These are phyloP conservation scores for Aspergillus piperis DNA, from an alignment of 2,329 filamentous ascomycete genomes.

Conservation along the genomic window DNA sequence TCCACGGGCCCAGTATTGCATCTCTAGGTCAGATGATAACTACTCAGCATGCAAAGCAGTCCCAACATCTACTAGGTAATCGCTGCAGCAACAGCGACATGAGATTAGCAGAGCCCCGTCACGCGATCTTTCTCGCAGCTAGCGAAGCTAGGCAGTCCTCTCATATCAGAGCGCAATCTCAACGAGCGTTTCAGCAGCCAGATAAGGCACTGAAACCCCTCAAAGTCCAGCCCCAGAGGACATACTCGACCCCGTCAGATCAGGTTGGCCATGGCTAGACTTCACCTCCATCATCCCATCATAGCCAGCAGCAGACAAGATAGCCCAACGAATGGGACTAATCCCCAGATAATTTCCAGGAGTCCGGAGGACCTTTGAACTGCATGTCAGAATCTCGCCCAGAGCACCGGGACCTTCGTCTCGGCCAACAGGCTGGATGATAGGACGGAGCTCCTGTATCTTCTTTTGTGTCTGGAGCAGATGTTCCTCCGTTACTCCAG, in stretches of 20 bases:
- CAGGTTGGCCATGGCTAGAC: conserved; percentile 14
- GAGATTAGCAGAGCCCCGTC: too few species aligned
- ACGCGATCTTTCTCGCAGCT: too few species aligned
- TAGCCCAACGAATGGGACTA: conserved; percentile 63
- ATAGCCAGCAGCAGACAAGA: conserved; percentile 63
- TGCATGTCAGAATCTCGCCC: conserved; percentile 63
- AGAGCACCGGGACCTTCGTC: conserved; percentile 46
- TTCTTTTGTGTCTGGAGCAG: conserved; percentile 41
- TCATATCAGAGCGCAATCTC: too few species aligned
- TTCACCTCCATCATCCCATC: conserved; percentile 42
- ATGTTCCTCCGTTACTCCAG: conserved; percentile 29
- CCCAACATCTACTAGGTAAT: too few species aligned
- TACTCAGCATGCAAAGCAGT: too few species aligned
- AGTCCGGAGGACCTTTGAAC: conserved; percentile 52
- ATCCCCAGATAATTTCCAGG: conserved; percentile 58
- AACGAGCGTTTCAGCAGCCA: background rate
- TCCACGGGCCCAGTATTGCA: background rate
- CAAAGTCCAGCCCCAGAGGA: background rate
- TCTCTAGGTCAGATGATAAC: too few species aligned
- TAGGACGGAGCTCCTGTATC: conserved; percentile 42
- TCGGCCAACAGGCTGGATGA: conserved; percentile 48
- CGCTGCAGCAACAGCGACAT: too few species aligned
- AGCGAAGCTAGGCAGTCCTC: too few species aligned
- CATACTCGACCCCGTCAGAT: conserved; percentile 5
- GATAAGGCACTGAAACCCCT: background rate